Evolutionary conservation across 2,329 filamentous ascomycete species (phyloP), one percentile per base, ranked within the genome.

Genomic region (Cadophora gregata): DNA sequence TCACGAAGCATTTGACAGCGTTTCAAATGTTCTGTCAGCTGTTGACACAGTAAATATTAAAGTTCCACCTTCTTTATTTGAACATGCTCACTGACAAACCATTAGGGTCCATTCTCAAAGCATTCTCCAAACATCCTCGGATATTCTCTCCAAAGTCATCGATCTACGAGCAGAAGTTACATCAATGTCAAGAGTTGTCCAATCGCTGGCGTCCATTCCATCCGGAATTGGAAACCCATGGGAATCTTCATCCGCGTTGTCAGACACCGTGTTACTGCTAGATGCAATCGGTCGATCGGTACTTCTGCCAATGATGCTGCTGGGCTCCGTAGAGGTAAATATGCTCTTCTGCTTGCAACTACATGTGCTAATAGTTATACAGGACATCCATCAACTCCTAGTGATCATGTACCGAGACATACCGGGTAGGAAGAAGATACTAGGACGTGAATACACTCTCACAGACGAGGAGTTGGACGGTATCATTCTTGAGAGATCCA

Each of bases 381-480:
- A 61, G 59, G n/a, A 48, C 10, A n/a, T 61, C 36, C 59, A 61
- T 10, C 25, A 47, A 27, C 59, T 61, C 14, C 16, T 61, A 6
- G 4, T 47, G 16, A 48, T 61, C 25, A 61, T 61, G 59, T 61
- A 50, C 16, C 27, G 47, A 27, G 38, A 48, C 7, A 29, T 61
- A 16, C 42, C 59, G n/a, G 59, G 59, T 3, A 21, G 31, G 5
- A n/a, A 48, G 14, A 61, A 61, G 38, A 61, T 61, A 14, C 24
- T 48, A 7, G 25, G 19, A 24, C 25, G 42, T n/a, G 59, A 61
- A 50, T 61, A 61, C 16, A 48, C 25, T 7, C 16, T 61, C 25
- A 48, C 42, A 1, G 59, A 61, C 19, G 42, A 61, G n/a, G 59
- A 61, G 5, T 61, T 42, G 5, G 42, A 31, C 4, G 45, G 42